Conservation (phyloP, 2,329 filamentous ascomycete species). For the Fusarium albosuccineum region DNA sequence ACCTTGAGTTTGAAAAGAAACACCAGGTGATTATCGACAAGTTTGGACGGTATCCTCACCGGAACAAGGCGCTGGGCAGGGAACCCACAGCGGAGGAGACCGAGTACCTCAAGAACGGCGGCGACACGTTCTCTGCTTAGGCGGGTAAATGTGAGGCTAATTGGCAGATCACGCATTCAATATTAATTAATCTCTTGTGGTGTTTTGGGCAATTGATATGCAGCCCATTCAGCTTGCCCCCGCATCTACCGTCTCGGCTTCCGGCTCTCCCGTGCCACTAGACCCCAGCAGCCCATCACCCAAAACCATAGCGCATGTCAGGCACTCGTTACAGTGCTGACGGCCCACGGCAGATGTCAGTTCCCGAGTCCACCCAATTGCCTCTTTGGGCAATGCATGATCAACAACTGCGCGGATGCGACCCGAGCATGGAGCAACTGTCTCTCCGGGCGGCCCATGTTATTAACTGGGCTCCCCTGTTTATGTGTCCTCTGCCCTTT, state of each 20-base stretch:
- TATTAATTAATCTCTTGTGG: neutral
- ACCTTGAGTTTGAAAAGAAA: conserved; percentile 54
- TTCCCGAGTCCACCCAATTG: neutral
- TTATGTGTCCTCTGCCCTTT: neutral
- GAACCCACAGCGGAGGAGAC: conserved; percentile 62
- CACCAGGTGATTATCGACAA: conserved; percentile 64
- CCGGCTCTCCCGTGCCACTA: conserved; percentile 22
- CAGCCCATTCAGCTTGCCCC: neutral
- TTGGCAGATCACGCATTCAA: too few relatives aligned
- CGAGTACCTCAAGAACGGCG: conserved; percentile 61
- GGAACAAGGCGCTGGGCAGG: conserved; percentile 65
- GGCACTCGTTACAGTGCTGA: conserved; percentile 15
- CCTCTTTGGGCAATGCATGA: conserved; percentile 18
- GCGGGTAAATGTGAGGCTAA: neutral
- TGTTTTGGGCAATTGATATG: too few relatives aligned
- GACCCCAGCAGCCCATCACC: conserved; percentile 7
- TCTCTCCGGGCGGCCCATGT: neutral
- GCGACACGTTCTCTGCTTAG: conserved; percentile 53
- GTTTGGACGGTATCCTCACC: conserved; percentile 72
- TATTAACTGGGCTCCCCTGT: conserved; percentile 6
- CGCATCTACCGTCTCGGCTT: conserved; percentile 1
- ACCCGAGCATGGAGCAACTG: neutral
- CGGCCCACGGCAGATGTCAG: neutral
- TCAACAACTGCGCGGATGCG: too few relatives aligned
- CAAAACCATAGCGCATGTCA: neutral